These are phyloP conservation scores for Cystobasidium pallidum DNA, from an alignment of 1,284 basidiomycete species.

Conservation along the genomic window DNA sequence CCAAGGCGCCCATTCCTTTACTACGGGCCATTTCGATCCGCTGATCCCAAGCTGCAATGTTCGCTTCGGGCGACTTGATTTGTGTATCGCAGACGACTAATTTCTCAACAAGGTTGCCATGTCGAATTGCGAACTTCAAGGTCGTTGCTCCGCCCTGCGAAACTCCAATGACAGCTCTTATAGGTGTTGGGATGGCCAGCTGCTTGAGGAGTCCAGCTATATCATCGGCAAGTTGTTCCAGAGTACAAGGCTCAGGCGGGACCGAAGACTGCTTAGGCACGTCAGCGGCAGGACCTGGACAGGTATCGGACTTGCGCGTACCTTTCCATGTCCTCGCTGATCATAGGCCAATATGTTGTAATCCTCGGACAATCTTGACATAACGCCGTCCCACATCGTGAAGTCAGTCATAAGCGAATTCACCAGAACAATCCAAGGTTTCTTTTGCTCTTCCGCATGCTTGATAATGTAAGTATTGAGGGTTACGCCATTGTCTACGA, in stretches of 20 bases:
- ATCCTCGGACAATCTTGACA: slow-evolving; percentile 54
- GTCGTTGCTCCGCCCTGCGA: slow-evolving; percentile 60
- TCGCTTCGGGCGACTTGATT: slow-evolving; percentile 57
- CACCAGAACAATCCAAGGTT: slow-evolving; percentile 58
- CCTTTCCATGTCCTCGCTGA: slow-evolving; percentile 58
- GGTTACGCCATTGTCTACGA: slow-evolving; percentile 49
- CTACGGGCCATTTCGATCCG: slow-evolving; percentile 56
- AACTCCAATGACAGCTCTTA: slow-evolving; percentile 58
- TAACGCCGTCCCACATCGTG: slow-evolving; percentile 58
- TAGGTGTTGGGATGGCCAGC: slow-evolving; percentile 54
- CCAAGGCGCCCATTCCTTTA: slow-evolving; percentile 55
- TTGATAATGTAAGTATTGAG: slow-evolving; percentile 49
- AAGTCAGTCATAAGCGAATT: slow-evolving; percentile 60
- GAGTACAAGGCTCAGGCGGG: slow-evolving; percentile 55
- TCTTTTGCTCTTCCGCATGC: slow-evolving; percentile 40
- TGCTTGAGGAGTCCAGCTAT: slow-evolving; percentile 56
- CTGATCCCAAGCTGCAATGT: slow-evolving; percentile 58
- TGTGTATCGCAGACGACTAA: slow-evolving; percentile 59
- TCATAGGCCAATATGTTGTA: slow-evolving; percentile 59
- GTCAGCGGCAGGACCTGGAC: not conserved
- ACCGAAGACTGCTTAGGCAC: slow-evolving; percentile 51
- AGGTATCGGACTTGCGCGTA: slow-evolving; percentile 25
- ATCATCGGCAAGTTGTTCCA: slow-evolving; percentile 57
- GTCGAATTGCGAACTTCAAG: slow-evolving; percentile 56
- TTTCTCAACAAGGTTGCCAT: slow-evolving; percentile 53